phyloP scores from a whole-genome alignment of 805 yeast genomes.

The Kurtzmaniella fragi region DNA sequence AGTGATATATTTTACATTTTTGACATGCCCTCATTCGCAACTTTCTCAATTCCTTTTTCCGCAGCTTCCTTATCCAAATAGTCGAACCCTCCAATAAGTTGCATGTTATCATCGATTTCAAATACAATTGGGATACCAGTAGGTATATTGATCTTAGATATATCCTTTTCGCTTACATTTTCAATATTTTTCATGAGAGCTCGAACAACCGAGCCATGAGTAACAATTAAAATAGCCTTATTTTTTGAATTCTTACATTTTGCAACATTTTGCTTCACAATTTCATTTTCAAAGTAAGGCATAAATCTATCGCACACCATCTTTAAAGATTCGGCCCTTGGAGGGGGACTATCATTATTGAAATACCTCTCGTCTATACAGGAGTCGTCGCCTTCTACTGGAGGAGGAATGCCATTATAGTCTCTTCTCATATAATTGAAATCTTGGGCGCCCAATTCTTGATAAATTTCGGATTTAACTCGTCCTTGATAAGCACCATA shows the following conservation, averaged over 20 bases:
- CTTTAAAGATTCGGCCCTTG: slow-evolving; percentile 36
- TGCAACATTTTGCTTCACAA: slow-evolving; percentile 19
- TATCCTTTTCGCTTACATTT: slow-evolving; percentile 31
- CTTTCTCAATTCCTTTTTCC: slow-evolving; percentile 31
- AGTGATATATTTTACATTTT: neutral
- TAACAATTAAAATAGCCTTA: slow-evolving; percentile 32
- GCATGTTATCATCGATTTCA: slow-evolving; percentile 29
- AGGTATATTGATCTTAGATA: slow-evolving; percentile 37
- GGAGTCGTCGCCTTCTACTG: slow-evolving; percentile 17
- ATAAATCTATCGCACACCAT: slow-evolving; percentile 35
- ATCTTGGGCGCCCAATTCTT: slow-evolving; percentile 30
- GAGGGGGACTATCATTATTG: slow-evolving; percentile 18
- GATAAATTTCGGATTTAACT: slow-evolving; percentile 31
- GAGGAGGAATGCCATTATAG: slow-evolving; percentile 35
- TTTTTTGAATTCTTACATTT: slow-evolving; percentile 8
- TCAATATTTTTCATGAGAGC: slow-evolving; percentile 34
- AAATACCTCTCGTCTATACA: slow-evolving; percentile 34
- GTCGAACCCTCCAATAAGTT: slow-evolving; percentile 23
- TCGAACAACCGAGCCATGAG: slow-evolving; percentile 41
- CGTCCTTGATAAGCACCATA: slow-evolving; percentile 40
- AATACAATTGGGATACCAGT: slow-evolving; percentile 42
- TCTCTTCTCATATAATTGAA: slow-evolving; percentile 35
- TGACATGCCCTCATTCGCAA: slow-evolving; percentile 19
- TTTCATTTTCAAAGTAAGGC: slow-evolving; percentile 29
- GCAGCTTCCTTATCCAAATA: slow-evolving; percentile 40